A percentile compares a stretch with the other conserved stretches of the same genome.
Evolutionary conservation across 1,139 yeast genomes (phyloP).

Genomic region (Kodamaea arcana): DNA sequence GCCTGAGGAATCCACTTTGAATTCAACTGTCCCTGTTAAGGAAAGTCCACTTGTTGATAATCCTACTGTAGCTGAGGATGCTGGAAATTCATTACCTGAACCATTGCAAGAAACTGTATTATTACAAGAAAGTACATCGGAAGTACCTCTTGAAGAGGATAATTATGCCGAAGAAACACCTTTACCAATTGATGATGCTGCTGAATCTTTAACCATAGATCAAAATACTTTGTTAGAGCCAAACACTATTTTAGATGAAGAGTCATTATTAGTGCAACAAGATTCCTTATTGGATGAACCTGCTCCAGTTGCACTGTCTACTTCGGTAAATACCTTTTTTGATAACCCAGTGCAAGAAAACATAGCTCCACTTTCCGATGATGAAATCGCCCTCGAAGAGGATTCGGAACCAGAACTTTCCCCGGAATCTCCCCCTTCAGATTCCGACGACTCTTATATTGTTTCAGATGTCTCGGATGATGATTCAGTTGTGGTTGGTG

Average conservation of each 20-base stretch:
- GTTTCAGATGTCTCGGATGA: conserved; percentile 20
- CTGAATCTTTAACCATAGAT: background rate
- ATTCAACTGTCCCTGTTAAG: background rate
- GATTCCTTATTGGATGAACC: background rate
- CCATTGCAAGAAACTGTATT: too few relatives aligned
- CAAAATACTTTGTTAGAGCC: too few relatives aligned
- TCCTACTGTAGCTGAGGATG: too few relatives aligned
- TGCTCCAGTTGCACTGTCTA: background rate
- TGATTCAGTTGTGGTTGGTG: conserved; percentile 18
- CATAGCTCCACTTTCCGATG: conserved; percentile 16
- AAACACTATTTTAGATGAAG: too few relatives aligned
- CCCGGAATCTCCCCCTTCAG: conserved; percentile 19
- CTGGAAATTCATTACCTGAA: too few relatives aligned
- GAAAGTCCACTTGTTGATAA: background rate
- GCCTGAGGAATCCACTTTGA: background rate
- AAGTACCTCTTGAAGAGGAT: too few relatives aligned
- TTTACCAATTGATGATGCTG: too few relatives aligned
- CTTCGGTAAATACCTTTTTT: conserved; percentile 5
- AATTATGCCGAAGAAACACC: too few relatives aligned
- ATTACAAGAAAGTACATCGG: too few relatives aligned
- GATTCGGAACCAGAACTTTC: conserved; percentile 10
- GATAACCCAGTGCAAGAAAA: conserved; percentile 10
- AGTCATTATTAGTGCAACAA: background rate
- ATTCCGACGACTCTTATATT: conserved; percentile 17
- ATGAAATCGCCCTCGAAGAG: conserved; percentile 18